Evolutionary conservation across 495 filamentous ascomycete genomes (phyloP).

Genomic region (Hyphodiscus hymeniophilus): DNA sequence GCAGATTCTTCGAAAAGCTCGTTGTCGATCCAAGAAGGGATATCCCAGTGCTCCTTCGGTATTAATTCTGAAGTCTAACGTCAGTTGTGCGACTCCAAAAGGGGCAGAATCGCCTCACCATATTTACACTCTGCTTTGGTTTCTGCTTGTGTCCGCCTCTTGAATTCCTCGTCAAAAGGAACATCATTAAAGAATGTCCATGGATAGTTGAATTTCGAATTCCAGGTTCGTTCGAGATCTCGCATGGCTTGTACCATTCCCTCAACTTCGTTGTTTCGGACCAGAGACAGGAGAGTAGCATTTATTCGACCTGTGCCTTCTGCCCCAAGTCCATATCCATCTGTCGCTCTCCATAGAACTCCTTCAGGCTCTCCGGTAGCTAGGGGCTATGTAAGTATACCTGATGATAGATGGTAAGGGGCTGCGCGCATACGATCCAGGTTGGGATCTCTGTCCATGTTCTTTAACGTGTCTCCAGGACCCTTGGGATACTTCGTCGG

Average conservation of each 20-base stretch:
- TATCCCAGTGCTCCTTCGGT: constrained; percentile 89
- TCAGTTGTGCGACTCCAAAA: constrained; percentile 1
- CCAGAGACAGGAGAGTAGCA: constrained; percentile 87
- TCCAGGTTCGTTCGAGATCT: constrained; percentile 93
- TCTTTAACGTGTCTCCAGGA: constrained; percentile 35
- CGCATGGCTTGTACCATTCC: constrained; percentile 80
- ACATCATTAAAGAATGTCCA: constrained; percentile 99
- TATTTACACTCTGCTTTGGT: constrained; percentile 83
- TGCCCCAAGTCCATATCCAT: constrained; percentile 64
- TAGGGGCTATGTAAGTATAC: constrained; percentile 28
- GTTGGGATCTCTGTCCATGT: constrained; percentile 67
- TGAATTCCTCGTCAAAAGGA: constrained; percentile 89
- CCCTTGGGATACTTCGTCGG: constrained; percentile 29
- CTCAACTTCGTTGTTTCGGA: constrained; percentile 80
- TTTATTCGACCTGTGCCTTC: constrained; percentile 74
- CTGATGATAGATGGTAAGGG: neutral
- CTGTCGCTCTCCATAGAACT: constrained; percentile 58
- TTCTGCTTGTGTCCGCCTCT: constrained; percentile 59
- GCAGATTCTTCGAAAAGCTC: constrained; percentile 80
- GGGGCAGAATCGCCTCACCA: constrained; percentile 40
- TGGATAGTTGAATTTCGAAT: constrained; percentile 98
- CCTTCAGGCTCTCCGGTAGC: constrained; percentile 77
- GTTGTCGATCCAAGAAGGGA: constrained; percentile 85
- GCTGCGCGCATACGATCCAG: constrained; percentile 54
- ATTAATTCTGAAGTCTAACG: constrained; percentile 54